These are phyloP conservation scores for Kitagawia praeruptora DNA, from an alignment of 129 eudicot species.

Conservation along the genomic window DNA sequence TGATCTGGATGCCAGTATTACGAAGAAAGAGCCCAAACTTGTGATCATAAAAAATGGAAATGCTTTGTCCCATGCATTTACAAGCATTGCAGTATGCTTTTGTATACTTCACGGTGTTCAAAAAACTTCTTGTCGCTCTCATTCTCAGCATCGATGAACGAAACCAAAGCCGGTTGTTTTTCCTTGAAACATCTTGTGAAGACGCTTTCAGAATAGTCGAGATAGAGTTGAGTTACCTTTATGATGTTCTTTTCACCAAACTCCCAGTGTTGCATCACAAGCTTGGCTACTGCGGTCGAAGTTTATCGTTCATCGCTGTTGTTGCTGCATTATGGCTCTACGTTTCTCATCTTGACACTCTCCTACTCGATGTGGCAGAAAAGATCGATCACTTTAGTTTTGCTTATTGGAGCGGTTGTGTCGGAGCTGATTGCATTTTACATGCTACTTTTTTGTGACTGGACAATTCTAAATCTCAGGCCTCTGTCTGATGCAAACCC, in stretches of 20 bases:
- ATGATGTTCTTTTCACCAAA: conserved; percentile 58
- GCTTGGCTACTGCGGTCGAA: conserved; percentile 11
- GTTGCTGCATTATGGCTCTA: background rate
- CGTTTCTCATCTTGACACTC: too few species aligned
- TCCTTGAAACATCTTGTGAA: conserved; percentile 26
- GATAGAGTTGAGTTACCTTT: conserved; percentile 53
- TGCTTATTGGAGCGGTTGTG: conserved; percentile 45
- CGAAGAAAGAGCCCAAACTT: conserved; percentile 25
- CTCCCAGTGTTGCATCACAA: conserved; percentile 20
- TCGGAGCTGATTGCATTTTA: conserved; percentile 29
- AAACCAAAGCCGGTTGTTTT: conserved; percentile 38
- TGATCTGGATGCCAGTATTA: conserved; percentile 41
- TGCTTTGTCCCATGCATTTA: background rate
- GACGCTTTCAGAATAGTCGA: conserved; percentile 46
- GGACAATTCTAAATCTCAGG: conserved; percentile 25
- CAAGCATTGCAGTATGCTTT: conserved; percentile 3
- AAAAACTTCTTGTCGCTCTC: conserved; percentile 35
- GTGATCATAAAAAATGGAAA: background rate
- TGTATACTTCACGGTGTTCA: background rate
- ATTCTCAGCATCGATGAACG: conserved; percentile 38
- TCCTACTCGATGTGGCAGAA: too few species aligned
- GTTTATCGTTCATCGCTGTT: conserved; percentile 17
- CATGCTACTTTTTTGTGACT: conserved; percentile 49
- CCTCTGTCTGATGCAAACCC: conserved; percentile 15
- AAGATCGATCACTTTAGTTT: conserved; percentile 39